Conservation (phyloP, 441 rosid genomes). For the Euphorbia corollata region DNA sequence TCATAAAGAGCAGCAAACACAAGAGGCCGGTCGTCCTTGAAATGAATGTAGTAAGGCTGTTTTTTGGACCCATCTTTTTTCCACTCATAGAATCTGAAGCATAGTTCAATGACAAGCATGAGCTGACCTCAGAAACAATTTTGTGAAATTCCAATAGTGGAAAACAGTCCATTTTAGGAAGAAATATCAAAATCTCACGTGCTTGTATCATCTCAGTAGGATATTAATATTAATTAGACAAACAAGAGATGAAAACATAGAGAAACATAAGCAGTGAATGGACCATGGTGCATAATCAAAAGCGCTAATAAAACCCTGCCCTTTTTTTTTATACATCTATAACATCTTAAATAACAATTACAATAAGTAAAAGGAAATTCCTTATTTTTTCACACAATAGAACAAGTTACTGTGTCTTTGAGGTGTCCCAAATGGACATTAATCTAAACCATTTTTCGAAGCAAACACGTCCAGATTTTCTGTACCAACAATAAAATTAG, state of each 20-base stretch:
- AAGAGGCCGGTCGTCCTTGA: slow-evolving; percentile 67
- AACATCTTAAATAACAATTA: background rate
- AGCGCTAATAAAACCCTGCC: background rate
- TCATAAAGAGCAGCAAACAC: slow-evolving; percentile 86
- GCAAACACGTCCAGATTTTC: background rate
- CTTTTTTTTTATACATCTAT: background rate
- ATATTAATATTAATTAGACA: background rate
- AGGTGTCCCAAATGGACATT: background rate
- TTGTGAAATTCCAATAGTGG: background rate
- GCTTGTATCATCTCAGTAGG: background rate
- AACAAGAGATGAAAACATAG: background rate
- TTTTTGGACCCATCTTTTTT: slow-evolving; percentile 78
- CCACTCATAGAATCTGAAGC: slow-evolving; percentile 85
- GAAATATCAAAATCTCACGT: background rate
- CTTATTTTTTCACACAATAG: background rate
- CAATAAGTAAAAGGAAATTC: background rate
- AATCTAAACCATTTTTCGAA: slow-evolving; percentile 11
- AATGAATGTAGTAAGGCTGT: slow-evolving; percentile 83
- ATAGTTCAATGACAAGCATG: background rate
- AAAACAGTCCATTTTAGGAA: background rate
- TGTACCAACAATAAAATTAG: background rate
- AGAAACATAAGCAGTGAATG: background rate
- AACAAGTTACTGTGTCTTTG: background rate
- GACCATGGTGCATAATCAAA: background rate
- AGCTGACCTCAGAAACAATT: background rate